These are phyloP conservation scores for Ophiostoma piceae DNA, from an alignment of 2,329 filamentous ascomycete genomes.

Conservation along the genomic window DNA sequence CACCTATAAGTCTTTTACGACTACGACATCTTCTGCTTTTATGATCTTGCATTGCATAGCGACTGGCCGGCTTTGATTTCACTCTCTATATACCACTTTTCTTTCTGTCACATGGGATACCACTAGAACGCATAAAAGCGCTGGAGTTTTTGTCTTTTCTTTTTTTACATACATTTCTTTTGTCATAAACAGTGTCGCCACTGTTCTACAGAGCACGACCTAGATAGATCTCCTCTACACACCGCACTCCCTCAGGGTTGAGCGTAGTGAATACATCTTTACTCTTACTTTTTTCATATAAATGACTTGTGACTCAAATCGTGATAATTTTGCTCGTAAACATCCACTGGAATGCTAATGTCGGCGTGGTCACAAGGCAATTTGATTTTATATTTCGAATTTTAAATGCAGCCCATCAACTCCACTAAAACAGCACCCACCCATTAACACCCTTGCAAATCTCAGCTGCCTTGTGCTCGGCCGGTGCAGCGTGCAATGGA, in stretches of 20 bases:
- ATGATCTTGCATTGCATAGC: slow-evolving; percentile 21
- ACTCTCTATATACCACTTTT: slow-evolving; percentile 17
- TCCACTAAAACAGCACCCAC: not conserved
- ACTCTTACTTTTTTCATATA: not conserved
- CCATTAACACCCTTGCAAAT: not conserved
- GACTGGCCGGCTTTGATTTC: slow-evolving; percentile 13
- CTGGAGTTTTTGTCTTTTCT: slow-evolving; percentile 13
- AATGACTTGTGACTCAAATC: not conserved
- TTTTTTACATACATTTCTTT: not conserved
- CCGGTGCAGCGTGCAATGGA: not conserved
- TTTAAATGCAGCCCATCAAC: not conserved
- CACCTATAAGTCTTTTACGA: not conserved
- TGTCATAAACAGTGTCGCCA: slow-evolving; percentile 24
- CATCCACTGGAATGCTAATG: not conserved
- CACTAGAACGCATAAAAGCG: slow-evolving; percentile 17
- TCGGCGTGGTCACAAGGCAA: not conserved
- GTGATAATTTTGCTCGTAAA: not conserved
- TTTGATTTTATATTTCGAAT: not conserved
- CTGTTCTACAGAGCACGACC: slow-evolving; percentile 13
- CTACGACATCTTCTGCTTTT: not conserved
- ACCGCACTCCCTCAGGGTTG: slow-evolving; percentile 23
- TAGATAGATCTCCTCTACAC: slow-evolving; percentile 21
- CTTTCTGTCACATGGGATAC: not conserved
- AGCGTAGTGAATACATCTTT: slow-evolving; percentile 19
- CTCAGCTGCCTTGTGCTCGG: slow-evolving; percentile 8